Conservation (phyloP, 495 filamentous ascomycete genomes). For the Neurospora sp. region DNA sequence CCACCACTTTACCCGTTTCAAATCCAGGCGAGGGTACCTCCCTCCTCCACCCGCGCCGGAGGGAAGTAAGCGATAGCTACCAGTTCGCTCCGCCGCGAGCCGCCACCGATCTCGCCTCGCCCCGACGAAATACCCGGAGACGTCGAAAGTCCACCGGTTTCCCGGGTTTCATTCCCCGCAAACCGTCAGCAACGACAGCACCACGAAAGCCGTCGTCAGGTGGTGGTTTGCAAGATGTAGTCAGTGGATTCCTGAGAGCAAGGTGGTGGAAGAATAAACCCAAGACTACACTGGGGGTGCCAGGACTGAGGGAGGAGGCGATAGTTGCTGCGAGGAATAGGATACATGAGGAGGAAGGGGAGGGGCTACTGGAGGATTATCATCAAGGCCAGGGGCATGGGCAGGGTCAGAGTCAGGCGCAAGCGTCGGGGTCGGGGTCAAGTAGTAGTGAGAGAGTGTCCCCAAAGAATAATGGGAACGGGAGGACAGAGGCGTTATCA, state of each 20-base stretch:
- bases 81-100: conserved; percentile 10
- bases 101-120: conserved; percentile 12
- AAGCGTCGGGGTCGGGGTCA: background rate
- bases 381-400: background rate
- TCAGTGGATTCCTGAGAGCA: conserved; percentile 27
- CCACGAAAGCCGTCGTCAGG: conserved; percentile 18
- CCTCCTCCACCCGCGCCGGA: conserved; percentile 15
- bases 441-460: background rate
- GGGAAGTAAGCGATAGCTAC: conserved; percentile 19
- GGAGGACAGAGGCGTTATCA: background rate
- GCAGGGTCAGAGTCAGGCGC: background rate
- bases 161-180: conserved; percentile 41
- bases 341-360: background rate
- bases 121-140: conserved; percentile 23
- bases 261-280: conserved; percentile 29
- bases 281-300: background rate
- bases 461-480: background rate
- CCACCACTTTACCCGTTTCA: conserved; percentile 26
- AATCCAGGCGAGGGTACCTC: conserved; percentile 17
- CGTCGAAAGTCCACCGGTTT: conserved; percentile 45
- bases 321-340: background rate
- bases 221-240: conserved; percentile 26
- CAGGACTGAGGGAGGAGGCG: background rate
- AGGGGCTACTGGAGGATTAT: background rate
- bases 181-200: conserved; percentile 2